Base-by-base conservation (phyloP, 2,329 filamentous ascomycete genomes). In the Aspergillus japonicus region DNA sequence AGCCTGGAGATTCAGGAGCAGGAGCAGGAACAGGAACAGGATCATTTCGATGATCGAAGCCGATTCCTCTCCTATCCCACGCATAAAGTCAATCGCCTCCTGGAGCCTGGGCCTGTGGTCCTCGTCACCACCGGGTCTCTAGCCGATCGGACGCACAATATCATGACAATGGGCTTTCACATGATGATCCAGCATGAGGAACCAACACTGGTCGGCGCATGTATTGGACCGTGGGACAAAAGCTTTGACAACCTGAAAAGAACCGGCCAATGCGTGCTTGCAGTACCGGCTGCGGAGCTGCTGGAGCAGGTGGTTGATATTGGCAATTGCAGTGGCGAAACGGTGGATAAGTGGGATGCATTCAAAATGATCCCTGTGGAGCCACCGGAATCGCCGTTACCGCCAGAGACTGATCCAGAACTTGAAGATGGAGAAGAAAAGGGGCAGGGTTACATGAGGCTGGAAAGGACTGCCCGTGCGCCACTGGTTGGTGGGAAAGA, bases 121-220 rank as follows among this genome's bases (percentile, higher is more conserved):
- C 53, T 55, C 29, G 42, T 55, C 16, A 31, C 53, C 10, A 55
- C 53, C 10, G 53, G 53, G 24, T 55, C 53, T 8, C 23, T 55
- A 12, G 42, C 53, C 42, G 33, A 55, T 47, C 29, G 23, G 53
- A 55, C 53, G 53, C 53, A 55, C 53, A 48, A 55, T 42, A 55
- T 55, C 29, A 55, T 55, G 53, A 55, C 53, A 31, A 55, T 55
- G 53, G 53, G 53, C 11, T 55, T 55, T 23, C 53, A 55, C 42
- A 55, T 55, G 53, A 55, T 55, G 53, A 55, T 55, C 24, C 53
- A 55, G 42, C 53, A 55, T 21, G 42, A 55, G 33, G 42, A 29
- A 21, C 53, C 53, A 55, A 55, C 53, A 48, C 53, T 55, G 24
- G 8, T 55, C 53, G 42, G 53, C n/a, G 53, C 53, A 19, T 55